Evolutionary conservation across 2,329 filamentous ascomycete genomes (phyloP), one percentile per base, ranked within the genome.

Genomic region (Endothia cerciana): DNA sequence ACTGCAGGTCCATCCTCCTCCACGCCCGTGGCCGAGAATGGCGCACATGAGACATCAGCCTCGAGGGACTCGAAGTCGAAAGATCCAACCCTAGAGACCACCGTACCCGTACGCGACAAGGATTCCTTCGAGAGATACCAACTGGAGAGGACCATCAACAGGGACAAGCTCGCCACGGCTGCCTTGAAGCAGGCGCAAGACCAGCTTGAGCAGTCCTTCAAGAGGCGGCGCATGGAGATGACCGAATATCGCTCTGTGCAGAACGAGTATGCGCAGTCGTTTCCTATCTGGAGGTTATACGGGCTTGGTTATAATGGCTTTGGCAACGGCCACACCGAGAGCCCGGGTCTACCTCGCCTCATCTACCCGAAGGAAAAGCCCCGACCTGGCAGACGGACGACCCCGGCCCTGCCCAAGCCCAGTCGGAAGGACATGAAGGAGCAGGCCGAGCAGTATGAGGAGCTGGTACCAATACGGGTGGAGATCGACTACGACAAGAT

Each of bases 401-500:
- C 93, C 15, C 87, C 88, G 40, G 83, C 89, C 68, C 78, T 97
- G 30, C 65, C 67, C 60, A 91, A 90, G 69, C 87, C 94, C 69
- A 85, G 87, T 71, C 88, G 91, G 72, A 93, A 93, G 76, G 93
- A 97, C 70, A 86, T 94, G 81, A 86, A 88, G 69, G 87, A 89
- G 71, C 95, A 98, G 80, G 93, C 92, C 30, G 94, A 98, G 72
- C 91, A 94, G 74, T 85, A 92, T 62, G 95, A 99, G 76, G 93
- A 97, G 74, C 82, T 99, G 63, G 92, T 98, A 1, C 95, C 95
- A 2, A 86, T 99, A 70, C 88, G 95, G 58, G 80, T 99, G 63
- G 95, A 99, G 73, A 92, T 98, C 60, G 95, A 99, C 74, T 91
- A 92, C 85, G 94, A 98, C 71, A 97, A 97, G 80, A 87, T 98